Percentiles rank a stretch among this genome's conserved stretches.
These are phyloP conservation scores for Pyricularia sp. DNA, from an alignment of 2,329 filamentous ascomycete genomes.

Conservation along the genomic window DNA sequence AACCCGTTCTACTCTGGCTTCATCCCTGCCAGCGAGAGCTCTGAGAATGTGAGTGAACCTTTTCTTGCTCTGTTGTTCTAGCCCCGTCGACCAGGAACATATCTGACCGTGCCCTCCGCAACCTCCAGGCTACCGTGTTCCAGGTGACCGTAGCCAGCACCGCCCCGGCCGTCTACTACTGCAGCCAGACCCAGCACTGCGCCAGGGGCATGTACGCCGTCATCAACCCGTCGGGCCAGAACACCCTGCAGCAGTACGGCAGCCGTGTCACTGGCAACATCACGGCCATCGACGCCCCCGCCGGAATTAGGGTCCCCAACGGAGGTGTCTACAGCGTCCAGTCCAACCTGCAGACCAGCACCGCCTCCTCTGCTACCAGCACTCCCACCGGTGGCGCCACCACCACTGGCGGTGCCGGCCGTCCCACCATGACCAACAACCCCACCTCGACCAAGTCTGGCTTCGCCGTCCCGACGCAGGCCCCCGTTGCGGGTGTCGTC, in stretches of 20 bases:
- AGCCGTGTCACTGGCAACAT: not conserved
- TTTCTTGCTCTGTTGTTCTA: not conserved
- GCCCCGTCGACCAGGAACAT: not conserved
- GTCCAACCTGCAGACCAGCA: not conserved
- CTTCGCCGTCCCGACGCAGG: not conserved
- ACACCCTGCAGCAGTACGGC: constrained; percentile 12
- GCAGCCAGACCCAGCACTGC: constrained; percentile 32
- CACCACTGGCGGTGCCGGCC: not conserved
- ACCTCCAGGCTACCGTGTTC: constrained; percentile 23
- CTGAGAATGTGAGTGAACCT: constrained; percentile 11
- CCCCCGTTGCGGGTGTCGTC: constrained; percentile 3
- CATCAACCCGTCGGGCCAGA: constrained; percentile 24
- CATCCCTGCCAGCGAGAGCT: constrained; percentile 23
- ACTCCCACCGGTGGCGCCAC: not conserved
- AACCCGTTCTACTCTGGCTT: constrained; percentile 38
- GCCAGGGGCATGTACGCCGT: constrained; percentile 34
- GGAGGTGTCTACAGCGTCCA: constrained; percentile 2
- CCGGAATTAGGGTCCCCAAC: not conserved
- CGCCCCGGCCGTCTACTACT: constrained; percentile 36
- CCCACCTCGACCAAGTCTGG: not conserved
- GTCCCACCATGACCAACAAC: not conserved
- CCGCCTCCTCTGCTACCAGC: not conserved
- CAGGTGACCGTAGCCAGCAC: constrained; percentile 29
- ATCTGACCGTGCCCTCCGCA: not conserved
- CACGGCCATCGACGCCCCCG: not conserved